Base-by-base conservation (phyloP, 148 eudicot species). In the Cornus controversa region DNA sequence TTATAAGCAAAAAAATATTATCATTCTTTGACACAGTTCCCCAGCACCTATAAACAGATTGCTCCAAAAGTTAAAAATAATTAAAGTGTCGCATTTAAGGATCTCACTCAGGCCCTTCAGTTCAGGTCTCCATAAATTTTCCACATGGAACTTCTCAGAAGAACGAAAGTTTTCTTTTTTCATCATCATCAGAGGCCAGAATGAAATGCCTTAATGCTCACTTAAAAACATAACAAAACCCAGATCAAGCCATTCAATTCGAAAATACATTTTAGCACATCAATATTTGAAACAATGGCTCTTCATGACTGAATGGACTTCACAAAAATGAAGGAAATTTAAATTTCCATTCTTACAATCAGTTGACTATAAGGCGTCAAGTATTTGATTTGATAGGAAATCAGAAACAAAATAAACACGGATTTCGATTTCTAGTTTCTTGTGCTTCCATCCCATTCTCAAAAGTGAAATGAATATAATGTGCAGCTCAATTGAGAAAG, bases 81-180 rank as follows among this genome's bases (percentile, higher is more conserved):
- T 0, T 6, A 29, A 57, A 6, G 10, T 57, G 66, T 57, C 1
- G 18, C 1, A 22, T 11, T 10, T 5, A 31, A 58, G n/a, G 28
- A 60, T 58, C 29, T 20, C 18, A 23, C 14, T 73, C 22, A 29
- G 60, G 76, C 76, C 47, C 76, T 34, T 73, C 76, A 73, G 76
- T 73, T 73, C 76, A 60, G 76, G 76, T 73, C 76, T 73, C 76
- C 76, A 73, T 15, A 53, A 34, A 24, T 74, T 37, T 18, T 74
- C 77, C 69, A 29, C 77, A 64, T 40, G 57, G 37, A 40, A 37
- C 36, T 62, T 68, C 57, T 74, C 58, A 4, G 77, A 74, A 63
- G 77, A 74, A 74, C 31, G 68, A 62, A 74, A 74, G 68, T 34
- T 50, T 73, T 58, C 18, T n/a, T 74, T 34, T 74, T 74, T 69